Evolutionary conservation across 208 protist genomes (phyloP).

Genomic region (Tritrichomonas foetus): DNA sequence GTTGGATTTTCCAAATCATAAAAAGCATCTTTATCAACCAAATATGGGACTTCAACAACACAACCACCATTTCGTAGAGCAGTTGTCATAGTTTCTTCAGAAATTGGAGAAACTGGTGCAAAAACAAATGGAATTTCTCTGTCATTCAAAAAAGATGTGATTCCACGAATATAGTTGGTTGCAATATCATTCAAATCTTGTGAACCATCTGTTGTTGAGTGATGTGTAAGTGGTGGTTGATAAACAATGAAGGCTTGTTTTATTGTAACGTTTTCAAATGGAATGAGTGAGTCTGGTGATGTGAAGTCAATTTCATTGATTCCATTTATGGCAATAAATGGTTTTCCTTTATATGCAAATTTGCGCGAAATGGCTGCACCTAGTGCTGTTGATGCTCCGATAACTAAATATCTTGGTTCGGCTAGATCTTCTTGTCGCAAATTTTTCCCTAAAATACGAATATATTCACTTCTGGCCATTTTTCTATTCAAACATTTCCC

Average conservation of each 20-base stretch:
- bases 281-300: too few relatives aligned
- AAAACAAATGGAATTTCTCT: background rate
- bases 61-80: background rate
- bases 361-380: background rate
- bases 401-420: background rate
- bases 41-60: conserved; percentile 1
- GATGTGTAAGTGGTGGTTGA: background rate
- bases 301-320: background rate
- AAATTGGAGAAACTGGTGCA: background rate
- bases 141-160: background rate
- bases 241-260: background rate
- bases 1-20: conserved; percentile 25
- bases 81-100: background rate
- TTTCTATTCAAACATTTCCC: too few relatives aligned
- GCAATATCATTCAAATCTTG: background rate
- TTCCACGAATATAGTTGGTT: background rate
- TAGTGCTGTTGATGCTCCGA: background rate
- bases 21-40: background rate
- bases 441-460: too few relatives aligned
- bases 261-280: background rate
- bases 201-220: background rate
- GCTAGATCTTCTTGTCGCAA: too few relatives aligned
- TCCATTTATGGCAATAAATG: background rate
- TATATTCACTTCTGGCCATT: too few relatives aligned
- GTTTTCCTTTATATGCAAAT: background rate